Percentiles rank a stretch among this genome's conserved stretches.
Evolutionary conservation across 169 alveolate genomes (phyloP).

Genomic region (Toxoplasma gondii): DNA sequence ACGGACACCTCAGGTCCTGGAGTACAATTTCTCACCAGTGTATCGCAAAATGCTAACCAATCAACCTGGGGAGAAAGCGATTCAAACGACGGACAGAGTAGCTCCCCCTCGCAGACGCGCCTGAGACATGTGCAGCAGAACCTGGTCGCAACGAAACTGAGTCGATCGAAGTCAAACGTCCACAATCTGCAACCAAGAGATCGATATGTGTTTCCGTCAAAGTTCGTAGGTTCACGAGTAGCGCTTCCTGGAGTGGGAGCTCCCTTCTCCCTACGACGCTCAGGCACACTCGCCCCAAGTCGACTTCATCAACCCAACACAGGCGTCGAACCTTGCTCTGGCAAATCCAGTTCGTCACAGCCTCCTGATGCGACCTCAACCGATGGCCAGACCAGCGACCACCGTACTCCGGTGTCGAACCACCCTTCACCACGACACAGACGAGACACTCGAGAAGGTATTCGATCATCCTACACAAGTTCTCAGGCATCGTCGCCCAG

Average conservation of each 20-base stretch:
- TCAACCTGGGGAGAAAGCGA: background rate
- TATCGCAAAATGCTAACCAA: background rate
- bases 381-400: background rate
- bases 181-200: background rate
- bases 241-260: background rate
- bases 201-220: background rate
- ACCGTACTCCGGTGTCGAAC: background rate
- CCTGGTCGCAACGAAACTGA: background rate
- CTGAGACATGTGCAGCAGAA: background rate
- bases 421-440: background rate
- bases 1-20: background rate
- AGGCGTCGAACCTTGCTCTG: background rate
- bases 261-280: background rate
- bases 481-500: background rate
- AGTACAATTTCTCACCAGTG: too few species aligned
- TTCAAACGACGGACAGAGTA: background rate
- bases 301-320: background rate
- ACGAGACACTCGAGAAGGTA: background rate
- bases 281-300: background rate
- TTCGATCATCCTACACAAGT: background rate
- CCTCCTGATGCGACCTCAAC: background rate
- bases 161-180: background rate
- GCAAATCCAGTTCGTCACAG: background rate
- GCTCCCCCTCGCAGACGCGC: background rate
- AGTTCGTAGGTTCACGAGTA: background rate